A percentile compares a stretch with the other conserved stretches of the same genome.
phyloP scores from a whole-genome alignment of 2,329 filamentous ascomycete genomes.

The Sarocladium strictum region DNA sequence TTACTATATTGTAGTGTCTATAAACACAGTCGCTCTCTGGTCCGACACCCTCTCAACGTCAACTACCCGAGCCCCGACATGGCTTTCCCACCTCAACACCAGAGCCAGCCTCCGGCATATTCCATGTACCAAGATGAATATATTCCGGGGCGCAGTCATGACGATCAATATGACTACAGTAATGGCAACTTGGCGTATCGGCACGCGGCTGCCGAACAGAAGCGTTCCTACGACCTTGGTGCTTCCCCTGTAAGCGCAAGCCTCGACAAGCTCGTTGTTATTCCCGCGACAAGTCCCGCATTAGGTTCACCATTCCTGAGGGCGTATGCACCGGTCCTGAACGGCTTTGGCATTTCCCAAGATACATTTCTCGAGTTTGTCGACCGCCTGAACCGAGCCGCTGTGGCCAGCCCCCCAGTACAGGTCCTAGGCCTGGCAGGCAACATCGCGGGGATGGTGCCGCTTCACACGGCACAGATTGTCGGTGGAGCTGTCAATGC shows the following conservation, averaged over 20 bases:
- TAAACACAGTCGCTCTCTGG: too few species aligned
- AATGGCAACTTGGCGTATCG: too few species aligned
- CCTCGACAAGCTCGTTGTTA: conserved; percentile 14
- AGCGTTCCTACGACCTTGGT: too few species aligned
- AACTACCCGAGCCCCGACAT: too few species aligned
- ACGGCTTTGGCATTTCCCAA: conserved; percentile 11
- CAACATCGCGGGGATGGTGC: conserved; percentile 15
- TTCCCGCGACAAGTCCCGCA: conserved; percentile 14
- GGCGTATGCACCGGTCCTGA: conserved; percentile 14
- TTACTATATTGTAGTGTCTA: too few species aligned
- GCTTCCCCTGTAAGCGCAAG: not conserved
- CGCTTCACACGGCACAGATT: conserved; percentile 15
- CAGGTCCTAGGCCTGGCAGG: conserved; percentile 14
- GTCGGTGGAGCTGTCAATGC: conserved; percentile 11
- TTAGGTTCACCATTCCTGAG: conserved; percentile 16
- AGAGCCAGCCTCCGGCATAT: too few species aligned
- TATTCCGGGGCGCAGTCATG: too few species aligned
- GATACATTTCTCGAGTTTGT: conserved; percentile 15
- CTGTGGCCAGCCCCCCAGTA: conserved; percentile 15
- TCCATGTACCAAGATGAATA: too few species aligned
- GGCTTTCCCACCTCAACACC: too few species aligned
- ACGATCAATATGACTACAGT: too few species aligned
- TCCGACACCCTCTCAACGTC: too few species aligned
- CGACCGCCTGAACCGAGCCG: conserved; percentile 15
- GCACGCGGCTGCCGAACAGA: too few species aligned